Percentiles rank a stretch among this genome's conserved stretches.
Conservation (phyloP, 116 monocot genomes). For the Phalaenopsis hybrid region DNA sequence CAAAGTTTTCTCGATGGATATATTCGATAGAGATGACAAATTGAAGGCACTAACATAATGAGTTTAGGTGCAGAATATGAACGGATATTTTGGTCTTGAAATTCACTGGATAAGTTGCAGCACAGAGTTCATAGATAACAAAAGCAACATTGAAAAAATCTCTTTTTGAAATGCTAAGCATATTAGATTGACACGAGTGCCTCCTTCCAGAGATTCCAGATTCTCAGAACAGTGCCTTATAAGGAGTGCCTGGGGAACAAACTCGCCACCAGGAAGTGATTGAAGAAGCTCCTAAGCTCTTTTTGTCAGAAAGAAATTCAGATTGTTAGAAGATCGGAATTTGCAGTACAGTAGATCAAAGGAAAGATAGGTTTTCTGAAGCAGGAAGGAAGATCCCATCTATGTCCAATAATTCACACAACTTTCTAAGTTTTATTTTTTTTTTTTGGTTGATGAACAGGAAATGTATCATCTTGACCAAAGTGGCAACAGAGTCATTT, state of each 20-base stretch:
- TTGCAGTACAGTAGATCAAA: not conserved
- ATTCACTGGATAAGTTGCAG: slow-evolving; percentile 43
- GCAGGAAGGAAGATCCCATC: not conserved
- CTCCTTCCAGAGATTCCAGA: slow-evolving; percentile 36
- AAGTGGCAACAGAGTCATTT: slow-evolving; percentile 33
- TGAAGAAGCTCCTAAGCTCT: slow-evolving; percentile 13
- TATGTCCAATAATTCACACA: not conserved
- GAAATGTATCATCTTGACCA: slow-evolving; percentile 42
- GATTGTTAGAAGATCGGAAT: slow-evolving; percentile 12
- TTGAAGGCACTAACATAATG: slow-evolving; percentile 28
- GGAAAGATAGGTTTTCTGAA: slow-evolving; percentile 9
- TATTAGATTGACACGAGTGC: slow-evolving; percentile 31
- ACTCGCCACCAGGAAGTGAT: slow-evolving; percentile 7
- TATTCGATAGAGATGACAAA: slow-evolving; percentile 18
- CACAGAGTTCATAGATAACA: slow-evolving; percentile 35
- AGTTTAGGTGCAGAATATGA: slow-evolving; percentile 45
- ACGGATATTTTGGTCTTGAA: slow-evolving; percentile 23
- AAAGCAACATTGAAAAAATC: slow-evolving; percentile 44
- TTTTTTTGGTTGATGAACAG: slow-evolving; percentile 4
- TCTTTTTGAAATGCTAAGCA: slow-evolving; percentile 31
- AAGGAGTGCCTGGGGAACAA: slow-evolving; percentile 16
- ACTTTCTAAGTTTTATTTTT: too few species aligned
- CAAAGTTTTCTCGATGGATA: slow-evolving; percentile 16
- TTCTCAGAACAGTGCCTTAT: slow-evolving; percentile 21
- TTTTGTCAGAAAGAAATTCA: slow-evolving; percentile 4